Evolutionary conservation across 192 early-diverging fungal species (phyloP).

Genomic region (Linnemannia exigua): DNA sequence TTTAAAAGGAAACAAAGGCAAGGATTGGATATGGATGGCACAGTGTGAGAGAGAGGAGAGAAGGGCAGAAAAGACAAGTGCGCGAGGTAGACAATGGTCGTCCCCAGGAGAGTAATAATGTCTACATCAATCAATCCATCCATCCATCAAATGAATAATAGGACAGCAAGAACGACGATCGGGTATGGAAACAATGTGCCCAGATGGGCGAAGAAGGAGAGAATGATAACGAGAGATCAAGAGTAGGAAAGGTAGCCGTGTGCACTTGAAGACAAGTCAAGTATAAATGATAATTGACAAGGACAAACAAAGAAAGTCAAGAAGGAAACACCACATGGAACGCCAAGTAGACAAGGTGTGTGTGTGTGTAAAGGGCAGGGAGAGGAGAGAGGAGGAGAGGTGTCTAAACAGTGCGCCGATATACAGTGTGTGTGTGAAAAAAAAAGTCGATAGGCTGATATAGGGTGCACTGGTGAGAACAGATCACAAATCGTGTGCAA

Average conservation of each 20-base stretch:
- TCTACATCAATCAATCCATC: too few species aligned
- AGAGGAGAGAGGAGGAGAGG: too few species aligned
- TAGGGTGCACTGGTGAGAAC: neutral
- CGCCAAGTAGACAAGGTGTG: neutral
- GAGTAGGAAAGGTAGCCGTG: too few species aligned
- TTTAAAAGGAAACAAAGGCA: neutral
- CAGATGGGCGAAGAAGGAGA: neutral
- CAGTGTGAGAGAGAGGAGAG: neutral
- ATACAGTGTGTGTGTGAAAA: neutral
- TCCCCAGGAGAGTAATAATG: neutral
- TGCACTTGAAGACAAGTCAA: neutral
- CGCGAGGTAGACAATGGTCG: constrained; percentile 1
- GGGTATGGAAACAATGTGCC: neutral
- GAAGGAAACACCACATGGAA: neutral
- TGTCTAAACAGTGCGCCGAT: neutral
- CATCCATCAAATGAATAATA: too few species aligned
- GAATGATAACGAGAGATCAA: neutral
- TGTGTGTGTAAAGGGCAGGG: too few species aligned
- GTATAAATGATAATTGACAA: neutral
- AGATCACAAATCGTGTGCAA: neutral
- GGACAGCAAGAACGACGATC: neutral
- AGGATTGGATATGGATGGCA: neutral
- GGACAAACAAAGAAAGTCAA: neutral
- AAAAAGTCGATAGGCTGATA: neutral
- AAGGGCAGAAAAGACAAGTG: neutral